phyloP scores from a whole-genome alignment of 202 grass and related monocot species.

The Zoysia matrella region DNA sequence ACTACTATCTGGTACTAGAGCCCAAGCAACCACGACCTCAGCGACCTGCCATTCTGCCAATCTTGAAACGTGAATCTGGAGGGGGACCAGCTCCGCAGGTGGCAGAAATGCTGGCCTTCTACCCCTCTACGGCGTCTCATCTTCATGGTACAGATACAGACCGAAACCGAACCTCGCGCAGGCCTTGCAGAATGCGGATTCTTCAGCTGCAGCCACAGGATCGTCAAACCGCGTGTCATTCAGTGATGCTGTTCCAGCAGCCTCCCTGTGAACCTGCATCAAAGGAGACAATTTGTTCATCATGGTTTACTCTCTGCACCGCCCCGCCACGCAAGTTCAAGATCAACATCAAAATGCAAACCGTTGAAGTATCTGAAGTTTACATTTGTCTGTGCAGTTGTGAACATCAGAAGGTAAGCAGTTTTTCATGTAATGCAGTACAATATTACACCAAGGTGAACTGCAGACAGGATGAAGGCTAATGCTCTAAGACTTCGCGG shows the following conservation, averaged over 20 bases:
- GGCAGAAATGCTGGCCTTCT: neutral
- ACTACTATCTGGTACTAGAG: neutral
- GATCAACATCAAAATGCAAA: neutral
- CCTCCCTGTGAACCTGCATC: conserved; percentile 66
- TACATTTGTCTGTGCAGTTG: neutral
- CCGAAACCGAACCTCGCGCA: conserved; percentile 91
- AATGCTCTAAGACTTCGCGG: no score
- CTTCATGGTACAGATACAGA: conserved; percentile 81
- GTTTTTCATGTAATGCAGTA: neutral
- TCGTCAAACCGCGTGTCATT: conserved; percentile 59
- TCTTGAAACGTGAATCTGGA: neutral
- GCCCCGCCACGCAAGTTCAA: neutral
- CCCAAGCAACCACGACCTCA: neutral
- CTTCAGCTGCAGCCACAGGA: conserved; percentile 73
- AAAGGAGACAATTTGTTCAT: neutral
- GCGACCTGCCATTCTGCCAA: no score
- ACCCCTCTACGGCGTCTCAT: conserved; percentile 50
- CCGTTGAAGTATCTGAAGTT: neutral
- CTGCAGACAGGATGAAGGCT: neutral
- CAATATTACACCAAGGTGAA: neutral
- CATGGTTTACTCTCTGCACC: neutral
- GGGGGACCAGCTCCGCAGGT: neutral
- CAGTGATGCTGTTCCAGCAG: conserved; percentile 68
- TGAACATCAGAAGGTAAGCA: neutral
- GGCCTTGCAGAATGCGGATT: conserved; percentile 86